Conservation (phyloP, 805 yeast species). For the Lachancea meyersii region DNA sequence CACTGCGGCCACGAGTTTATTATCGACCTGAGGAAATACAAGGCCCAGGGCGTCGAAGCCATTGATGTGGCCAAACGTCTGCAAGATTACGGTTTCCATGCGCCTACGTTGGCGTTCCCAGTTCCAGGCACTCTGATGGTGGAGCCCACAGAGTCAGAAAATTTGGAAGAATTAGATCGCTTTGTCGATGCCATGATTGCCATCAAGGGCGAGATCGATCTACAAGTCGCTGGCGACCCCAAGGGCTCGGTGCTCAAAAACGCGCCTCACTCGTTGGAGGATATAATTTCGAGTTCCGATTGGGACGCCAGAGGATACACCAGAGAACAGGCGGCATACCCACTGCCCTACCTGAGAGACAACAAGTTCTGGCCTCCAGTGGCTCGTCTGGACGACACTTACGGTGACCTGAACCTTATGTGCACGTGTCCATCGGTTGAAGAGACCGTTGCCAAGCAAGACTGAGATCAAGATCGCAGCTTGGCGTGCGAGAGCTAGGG, state of each 20-base stretch:
- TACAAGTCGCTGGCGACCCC: slow-evolving; percentile 57
- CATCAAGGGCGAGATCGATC: slow-evolving; percentile 76
- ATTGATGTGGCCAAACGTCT: slow-evolving; percentile 94
- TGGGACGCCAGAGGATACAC: slow-evolving; percentile 86
- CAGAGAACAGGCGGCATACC: slow-evolving; percentile 90
- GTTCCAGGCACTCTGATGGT: slow-evolving; percentile 96
- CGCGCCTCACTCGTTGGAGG: slow-evolving; percentile 87
- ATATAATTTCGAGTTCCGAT: slow-evolving; percentile 58
- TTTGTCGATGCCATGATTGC: slow-evolving; percentile 82
- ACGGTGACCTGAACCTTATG: slow-evolving; percentile 85
- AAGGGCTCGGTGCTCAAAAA: slow-evolving; percentile 71
- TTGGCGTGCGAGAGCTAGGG: not conserved
- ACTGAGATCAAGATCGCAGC: not conserved
- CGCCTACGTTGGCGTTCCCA: slow-evolving; percentile 98
- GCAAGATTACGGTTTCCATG: slow-evolving; percentile 98
- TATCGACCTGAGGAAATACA: slow-evolving; percentile 81
- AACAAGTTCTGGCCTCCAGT: slow-evolving; percentile 95
- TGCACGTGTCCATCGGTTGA: slow-evolving; percentile 92
- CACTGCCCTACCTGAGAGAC: slow-evolving; percentile 63
- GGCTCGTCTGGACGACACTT: slow-evolving; percentile 87
- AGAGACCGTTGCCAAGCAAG: slow-evolving; percentile 45
- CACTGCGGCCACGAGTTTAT: slow-evolving; percentile 97
- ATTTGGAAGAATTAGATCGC: slow-evolving; percentile 79
- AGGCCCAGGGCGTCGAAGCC: slow-evolving; percentile 77
- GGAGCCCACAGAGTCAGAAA: slow-evolving; percentile 96